Percentiles rank a stretch among this genome's conserved stretches.
Evolutionary conservation across 179 eudicot species (phyloP).

Genomic region (Beta lomatogona): DNA sequence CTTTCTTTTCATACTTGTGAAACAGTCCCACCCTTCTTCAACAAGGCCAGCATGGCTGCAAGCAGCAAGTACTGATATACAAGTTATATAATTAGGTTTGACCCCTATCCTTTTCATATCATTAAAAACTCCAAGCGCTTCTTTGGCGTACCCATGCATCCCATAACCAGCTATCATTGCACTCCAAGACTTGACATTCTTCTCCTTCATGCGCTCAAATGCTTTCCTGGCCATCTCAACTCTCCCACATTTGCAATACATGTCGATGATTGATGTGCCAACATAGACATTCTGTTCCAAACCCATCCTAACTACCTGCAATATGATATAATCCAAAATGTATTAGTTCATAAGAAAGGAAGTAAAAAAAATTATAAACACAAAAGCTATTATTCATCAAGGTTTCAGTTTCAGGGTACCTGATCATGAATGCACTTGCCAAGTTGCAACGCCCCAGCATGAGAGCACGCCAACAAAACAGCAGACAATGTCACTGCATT

Average conservation of each 20-base stretch:
- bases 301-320: conserved; percentile 56
- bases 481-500: conserved; percentile 65
- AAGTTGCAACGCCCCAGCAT: conserved; percentile 55
- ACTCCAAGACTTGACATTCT: conserved; percentile 70
- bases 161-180: conserved; percentile 69
- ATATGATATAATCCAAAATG: neutral
- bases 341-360: neutral
- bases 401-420: conserved; percentile 27
- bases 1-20: conserved; percentile 49
- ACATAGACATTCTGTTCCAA: conserved; percentile 59
- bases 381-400: neutral
- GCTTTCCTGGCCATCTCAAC: conserved; percentile 55
- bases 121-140: conserved; percentile 59
- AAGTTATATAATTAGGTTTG: conserved; percentile 62
- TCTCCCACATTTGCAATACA: conserved; percentile 80
- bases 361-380: neutral
- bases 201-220: conserved; percentile 59
- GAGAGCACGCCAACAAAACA: conserved; percentile 70
- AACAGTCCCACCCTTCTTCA: conserved; percentile 67
- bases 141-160: conserved; percentile 64
- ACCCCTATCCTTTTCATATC: conserved; percentile 54
- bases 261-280: conserved; percentile 69
- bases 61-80: conserved; percentile 68
- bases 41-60: conserved; percentile 82
- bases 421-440: conserved; percentile 69